These are phyloP conservation scores for Penicillium sp. DNA, from an alignment of 2,329 filamentous ascomycete genomes.

Conservation along the genomic window DNA sequence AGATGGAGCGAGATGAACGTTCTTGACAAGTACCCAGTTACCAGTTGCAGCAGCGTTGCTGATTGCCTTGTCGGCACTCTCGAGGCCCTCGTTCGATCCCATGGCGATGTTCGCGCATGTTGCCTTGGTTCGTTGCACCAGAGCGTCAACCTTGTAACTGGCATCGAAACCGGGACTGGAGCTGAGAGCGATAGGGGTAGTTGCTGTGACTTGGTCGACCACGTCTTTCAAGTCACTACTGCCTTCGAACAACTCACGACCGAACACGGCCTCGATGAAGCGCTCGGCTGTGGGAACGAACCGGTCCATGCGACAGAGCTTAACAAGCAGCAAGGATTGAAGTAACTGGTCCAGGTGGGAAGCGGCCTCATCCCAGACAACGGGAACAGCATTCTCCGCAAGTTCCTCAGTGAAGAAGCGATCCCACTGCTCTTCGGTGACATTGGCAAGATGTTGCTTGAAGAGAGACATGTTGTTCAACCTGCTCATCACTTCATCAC, in stretches of 20 bases:
- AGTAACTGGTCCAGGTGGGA: constrained; percentile 75
- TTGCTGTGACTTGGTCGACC: constrained; percentile 80
- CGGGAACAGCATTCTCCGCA: constrained; percentile 81
- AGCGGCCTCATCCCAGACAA: constrained; percentile 69
- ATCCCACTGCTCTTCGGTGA: constrained; percentile 72
- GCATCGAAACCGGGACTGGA: constrained; percentile 97
- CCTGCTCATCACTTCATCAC: constrained; percentile 69
- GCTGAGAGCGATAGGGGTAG: constrained; percentile 84
- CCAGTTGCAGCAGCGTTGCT: constrained; percentile 88
- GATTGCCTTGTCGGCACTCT: constrained; percentile 94
- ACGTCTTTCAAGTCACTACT: constrained; percentile 85
- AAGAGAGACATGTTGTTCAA: constrained; percentile 73
- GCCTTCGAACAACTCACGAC: constrained; percentile 77
- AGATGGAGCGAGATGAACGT: constrained; percentile 92
- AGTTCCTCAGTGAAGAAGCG: constrained; percentile 83
- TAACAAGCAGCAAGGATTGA: constrained; percentile 84
- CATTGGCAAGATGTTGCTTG: constrained; percentile 69
- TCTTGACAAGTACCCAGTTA: constrained; percentile 97
- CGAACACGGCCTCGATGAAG: constrained; percentile 88
- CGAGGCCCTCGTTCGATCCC: constrained; percentile 93
- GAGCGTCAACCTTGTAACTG: constrained; percentile 96
- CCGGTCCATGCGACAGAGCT: constrained; percentile 91
- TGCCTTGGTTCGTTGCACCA: constrained; percentile 81
- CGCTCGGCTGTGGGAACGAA: constrained; percentile 91
- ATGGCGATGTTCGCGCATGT: constrained; percentile 97